phyloP scores from a whole-genome alignment of 257 asterid species.

The Cynanchum wilfordii region DNA sequence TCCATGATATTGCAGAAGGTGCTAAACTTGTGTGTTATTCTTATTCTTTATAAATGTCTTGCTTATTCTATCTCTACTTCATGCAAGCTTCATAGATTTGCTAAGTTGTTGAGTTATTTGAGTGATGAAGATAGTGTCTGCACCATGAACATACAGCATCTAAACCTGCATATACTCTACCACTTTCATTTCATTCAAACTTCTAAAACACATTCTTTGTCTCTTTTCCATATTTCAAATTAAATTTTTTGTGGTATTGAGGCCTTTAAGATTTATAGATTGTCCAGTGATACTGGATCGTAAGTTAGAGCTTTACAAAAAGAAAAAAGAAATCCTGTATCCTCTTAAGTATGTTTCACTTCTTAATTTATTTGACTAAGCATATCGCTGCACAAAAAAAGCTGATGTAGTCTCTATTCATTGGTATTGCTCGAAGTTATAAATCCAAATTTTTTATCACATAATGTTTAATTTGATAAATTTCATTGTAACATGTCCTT shows the following conservation, averaged over 20 bases:
- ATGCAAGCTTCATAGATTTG: not conserved
- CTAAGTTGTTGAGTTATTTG: not conserved
- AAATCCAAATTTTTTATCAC: not conserved
- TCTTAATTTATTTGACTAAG: too few species aligned
- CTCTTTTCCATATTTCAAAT: not conserved
- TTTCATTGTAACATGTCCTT: not conserved
- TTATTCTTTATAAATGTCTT: not conserved
- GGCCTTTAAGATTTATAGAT: not conserved
- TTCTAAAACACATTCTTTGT: not conserved
- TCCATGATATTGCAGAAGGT: constrained; percentile 98
- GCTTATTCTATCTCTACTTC: not conserved
- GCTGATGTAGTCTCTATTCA: too few species aligned
- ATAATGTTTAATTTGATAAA: not conserved
- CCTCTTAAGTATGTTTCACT: too few species aligned
- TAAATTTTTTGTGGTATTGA: not conserved
- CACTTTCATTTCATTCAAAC: not conserved
- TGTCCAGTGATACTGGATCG: not conserved
- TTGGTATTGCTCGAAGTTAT: not conserved
- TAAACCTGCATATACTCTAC: not conserved
- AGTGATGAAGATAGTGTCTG: not conserved
- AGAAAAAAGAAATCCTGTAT: not conserved
- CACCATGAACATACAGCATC: not conserved
- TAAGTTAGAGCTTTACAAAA: not conserved
- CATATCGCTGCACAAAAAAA: too few species aligned
- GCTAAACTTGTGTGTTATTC: constrained; percentile 13